Conservation (phyloP, 108 stramenopile genomes). For the Cyclotella sp. region DNA sequence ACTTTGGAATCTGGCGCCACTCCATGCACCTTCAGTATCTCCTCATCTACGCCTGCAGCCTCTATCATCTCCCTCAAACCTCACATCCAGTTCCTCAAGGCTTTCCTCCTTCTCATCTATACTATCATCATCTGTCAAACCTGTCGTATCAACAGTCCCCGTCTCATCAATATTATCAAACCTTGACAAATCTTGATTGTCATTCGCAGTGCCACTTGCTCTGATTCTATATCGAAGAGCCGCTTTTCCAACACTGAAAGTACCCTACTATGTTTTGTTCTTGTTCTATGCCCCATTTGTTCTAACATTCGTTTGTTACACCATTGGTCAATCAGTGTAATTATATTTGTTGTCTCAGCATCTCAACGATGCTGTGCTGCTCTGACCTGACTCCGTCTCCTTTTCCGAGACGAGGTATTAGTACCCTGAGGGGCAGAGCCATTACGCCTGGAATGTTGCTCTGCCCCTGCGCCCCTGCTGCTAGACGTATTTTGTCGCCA, state of each 20-base stretch:
- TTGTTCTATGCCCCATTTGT: constrained; percentile 1
- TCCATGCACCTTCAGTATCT: background rate
- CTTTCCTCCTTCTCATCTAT: background rate
- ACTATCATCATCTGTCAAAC: background rate
- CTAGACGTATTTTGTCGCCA: background rate
- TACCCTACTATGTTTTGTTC: constrained; percentile 1
- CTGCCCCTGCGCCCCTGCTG: background rate
- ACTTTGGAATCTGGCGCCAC: no score
- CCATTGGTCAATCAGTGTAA: constrained; percentile 16
- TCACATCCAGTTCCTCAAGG: no score
- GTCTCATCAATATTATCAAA: constrained; percentile 14
- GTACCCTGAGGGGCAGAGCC: background rate
- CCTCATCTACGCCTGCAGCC: background rate
- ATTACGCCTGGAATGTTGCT: background rate
- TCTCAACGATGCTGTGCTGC: background rate
- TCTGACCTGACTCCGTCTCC: background rate
- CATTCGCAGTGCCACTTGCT: background rate
- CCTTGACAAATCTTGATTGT: background rate
- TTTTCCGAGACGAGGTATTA: no score
- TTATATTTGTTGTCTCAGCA: background rate
- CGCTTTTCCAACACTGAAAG: no score
- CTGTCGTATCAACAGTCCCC: background rate
- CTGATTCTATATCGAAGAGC: background rate
- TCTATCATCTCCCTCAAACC: background rate
- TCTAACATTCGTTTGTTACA: background rate